Conservation (phyloP, 2,329 filamentous ascomycete genomes). For the Botrytis aclada region DNA sequence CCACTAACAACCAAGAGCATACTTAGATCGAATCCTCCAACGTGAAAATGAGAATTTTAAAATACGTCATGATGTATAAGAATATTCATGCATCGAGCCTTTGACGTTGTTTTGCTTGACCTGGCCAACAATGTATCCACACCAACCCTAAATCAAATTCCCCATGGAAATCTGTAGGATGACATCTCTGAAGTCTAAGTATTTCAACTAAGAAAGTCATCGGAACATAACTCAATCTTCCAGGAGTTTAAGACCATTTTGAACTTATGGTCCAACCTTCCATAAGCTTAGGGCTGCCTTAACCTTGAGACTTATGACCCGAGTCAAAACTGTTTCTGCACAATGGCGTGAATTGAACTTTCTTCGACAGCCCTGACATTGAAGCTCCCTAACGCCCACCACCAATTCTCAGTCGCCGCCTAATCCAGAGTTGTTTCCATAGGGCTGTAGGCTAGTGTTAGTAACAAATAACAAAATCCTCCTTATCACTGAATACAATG, state of each 20-base stretch:
- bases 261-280: background rate
- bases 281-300: background rate
- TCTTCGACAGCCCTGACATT: background rate
- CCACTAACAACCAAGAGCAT: background rate
- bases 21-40: background rate
- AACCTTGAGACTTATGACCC: background rate
- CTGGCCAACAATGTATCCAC: background rate
- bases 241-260: background rate
- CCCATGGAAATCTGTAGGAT: background rate
- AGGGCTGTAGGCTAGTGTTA: background rate
- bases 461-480: background rate
- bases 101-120: background rate
- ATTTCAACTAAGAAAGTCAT: background rate
- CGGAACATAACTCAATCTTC: background rate
- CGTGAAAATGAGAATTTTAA: background rate
- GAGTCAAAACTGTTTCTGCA: background rate
- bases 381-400: background rate
- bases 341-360: background rate
- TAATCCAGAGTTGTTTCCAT: too few relatives aligned
- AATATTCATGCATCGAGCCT: background rate
- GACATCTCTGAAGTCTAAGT: background rate
- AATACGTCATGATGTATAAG: background rate
- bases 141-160: background rate
- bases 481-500: constrained; percentile 11
- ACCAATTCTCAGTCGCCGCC: too few relatives aligned